phyloP scores from a whole-genome alignment of 257 asterid genomes.

The Penstemon barbatus region DNA sequence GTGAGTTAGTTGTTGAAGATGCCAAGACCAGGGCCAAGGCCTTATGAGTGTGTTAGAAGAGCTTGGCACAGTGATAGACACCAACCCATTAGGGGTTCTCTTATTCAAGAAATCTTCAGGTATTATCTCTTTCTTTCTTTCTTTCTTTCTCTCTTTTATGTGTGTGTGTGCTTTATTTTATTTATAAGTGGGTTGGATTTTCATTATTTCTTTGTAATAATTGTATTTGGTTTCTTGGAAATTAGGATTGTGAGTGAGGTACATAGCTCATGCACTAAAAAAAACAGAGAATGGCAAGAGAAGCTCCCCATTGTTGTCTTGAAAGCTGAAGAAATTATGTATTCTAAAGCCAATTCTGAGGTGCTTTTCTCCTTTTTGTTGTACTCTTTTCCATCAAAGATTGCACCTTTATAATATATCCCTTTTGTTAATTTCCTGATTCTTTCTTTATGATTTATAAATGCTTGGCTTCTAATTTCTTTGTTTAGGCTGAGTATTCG shows the following conservation, averaged over 20 bases:
- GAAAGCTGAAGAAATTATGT: conserved; percentile 90
- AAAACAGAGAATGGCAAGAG: conserved; percentile 94
- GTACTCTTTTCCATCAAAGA: conserved; percentile 21
- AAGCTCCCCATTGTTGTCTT: conserved; percentile 89
- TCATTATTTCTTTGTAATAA: background rate
- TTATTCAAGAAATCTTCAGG: conserved; percentile 96
- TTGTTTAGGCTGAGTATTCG: conserved; percentile 80
- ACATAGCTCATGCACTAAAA: conserved; percentile 64
- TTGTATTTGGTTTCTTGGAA: conserved; percentile 27
- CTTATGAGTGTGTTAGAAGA: conserved; percentile 90
- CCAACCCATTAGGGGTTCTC: conserved; percentile 88
- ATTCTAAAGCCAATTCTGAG: conserved; percentile 93
- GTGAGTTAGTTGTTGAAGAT: conserved; percentile 37
- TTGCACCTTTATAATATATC: conserved; percentile 21
- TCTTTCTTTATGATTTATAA: background rate
- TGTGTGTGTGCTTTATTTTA: background rate
- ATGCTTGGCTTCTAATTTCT: conserved; percentile 19
- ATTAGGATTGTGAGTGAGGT: conserved; percentile 71
- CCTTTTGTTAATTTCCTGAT: background rate
- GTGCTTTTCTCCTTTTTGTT: conserved; percentile 32
- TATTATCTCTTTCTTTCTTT: conserved; percentile 7
- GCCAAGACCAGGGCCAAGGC: conserved; percentile 95
- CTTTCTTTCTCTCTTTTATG: background rate
- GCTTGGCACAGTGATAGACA: conserved; percentile 98
- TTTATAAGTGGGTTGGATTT: background rate